Evolutionary conservation across 305 asterid genomes (phyloP), one percentile per base, ranked within the genome.

Genomic region (Withania somnifera): DNA sequence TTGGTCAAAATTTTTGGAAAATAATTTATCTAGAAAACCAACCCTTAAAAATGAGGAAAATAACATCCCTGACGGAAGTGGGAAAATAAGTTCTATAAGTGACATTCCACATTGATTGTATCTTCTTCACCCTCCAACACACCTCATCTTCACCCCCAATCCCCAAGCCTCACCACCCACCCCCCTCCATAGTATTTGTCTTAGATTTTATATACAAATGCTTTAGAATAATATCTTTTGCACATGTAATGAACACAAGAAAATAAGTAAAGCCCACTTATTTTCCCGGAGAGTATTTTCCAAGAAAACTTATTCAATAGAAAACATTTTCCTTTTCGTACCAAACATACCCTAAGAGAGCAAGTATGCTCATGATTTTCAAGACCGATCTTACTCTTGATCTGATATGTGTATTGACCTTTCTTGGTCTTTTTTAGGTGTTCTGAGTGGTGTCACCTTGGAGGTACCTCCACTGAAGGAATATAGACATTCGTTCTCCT

Each of bases 401-500:
- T 38, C 17, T 34, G 22, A 78, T 78, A 17, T 40, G 19, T 71
- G 40, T 57, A 36, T 84, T 67, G 66, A 38, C 71, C 63, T 20
- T 66, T 42, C 53, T 61, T 73, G 79, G 40, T 83, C 52, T 81
- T 77, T 81, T 17, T 86, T 86, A 95, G 99, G 99, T 83, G 97
- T 95, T 56, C 84, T 95, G 89, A 86, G 85, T 71, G 93, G 97
- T 84, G 88, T 94, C 83, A 78, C 81, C 66, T 86, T 92, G 94
- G 97, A 92, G 86, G 91, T 93, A 84, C 97, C 98, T 66, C 97
- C 99, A 13, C 97, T 93, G 56, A 71, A 91, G 88, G 98, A 95
- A 89, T 87, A 89, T 38, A 91, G 87, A 89, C 99, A 92, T 83
- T 73, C 86, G 11, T 95, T 95, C 89, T 91, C 96, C 84, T 94